Conservation (phyloP, 169 alveolate genomes). For the Plasmodium relictum region DNA sequence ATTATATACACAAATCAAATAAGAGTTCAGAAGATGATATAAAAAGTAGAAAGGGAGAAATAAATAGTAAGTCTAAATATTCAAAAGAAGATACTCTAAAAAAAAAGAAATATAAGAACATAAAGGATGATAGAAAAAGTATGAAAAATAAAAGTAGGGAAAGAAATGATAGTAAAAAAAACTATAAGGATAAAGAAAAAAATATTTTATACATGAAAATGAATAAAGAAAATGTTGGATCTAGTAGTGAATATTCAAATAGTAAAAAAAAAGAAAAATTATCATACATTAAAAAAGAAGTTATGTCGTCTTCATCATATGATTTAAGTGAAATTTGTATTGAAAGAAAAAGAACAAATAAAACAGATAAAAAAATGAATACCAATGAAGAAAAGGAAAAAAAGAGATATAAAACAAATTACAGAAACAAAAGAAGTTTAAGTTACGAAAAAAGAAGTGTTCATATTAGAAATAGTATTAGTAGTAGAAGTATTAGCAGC, state of each 20-base stretch:
- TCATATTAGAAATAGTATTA: background rate
- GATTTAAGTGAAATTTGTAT: background rate
- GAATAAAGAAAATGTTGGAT: background rate
- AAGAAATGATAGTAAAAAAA: constrained; percentile 4
- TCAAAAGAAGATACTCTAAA: background rate
- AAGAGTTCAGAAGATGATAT: background rate
- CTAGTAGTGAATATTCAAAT: background rate
- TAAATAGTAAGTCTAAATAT: background rate
- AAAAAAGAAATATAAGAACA: background rate
- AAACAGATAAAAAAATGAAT: background rate
- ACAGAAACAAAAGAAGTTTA: background rate
- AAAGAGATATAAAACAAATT: background rate
- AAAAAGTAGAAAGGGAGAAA: background rate
- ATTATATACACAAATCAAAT: no score
- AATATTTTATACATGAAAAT: background rate
- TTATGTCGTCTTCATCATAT: background rate
- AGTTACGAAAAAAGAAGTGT: background rate
- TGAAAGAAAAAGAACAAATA: background rate
- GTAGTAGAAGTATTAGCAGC: constrained; percentile 7
- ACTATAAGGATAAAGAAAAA: background rate
- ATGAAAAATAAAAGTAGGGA: background rate
- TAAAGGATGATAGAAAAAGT: background rate
- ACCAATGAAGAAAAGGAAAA: background rate
- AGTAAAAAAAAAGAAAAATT: background rate
- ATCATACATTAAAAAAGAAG: background rate